Base-by-base conservation (phyloP, 2,329 filamentous ascomycete species). In the Arthrocladium fulminans region DNA sequence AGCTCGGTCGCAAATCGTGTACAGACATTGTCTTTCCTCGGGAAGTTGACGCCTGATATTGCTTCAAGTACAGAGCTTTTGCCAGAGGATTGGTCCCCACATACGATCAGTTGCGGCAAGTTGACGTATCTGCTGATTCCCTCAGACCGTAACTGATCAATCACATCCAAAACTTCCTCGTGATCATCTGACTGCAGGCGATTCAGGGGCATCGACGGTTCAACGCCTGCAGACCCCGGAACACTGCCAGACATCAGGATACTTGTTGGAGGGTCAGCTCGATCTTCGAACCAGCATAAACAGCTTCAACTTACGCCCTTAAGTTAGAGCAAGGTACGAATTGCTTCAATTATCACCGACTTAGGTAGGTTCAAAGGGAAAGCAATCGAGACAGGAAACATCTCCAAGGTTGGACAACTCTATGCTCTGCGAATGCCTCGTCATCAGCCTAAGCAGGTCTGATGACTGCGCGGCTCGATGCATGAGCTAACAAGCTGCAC, bases 111-210 rank as follows among this genome's bases (percentile, higher is more conserved):
- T 38, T 63, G 60, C 8, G 60, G 60, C 3, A 63, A 62, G 32
- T 72, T 62, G 19, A 76, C 65, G 10, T 74, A 67, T 2, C 61
- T 69, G 7, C 63, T 70, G 2, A 74, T 65, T 1, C 77, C 75
- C 9, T 71, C 67, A 2, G 67, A 66, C 3, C 74, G 71, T 0
- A 83, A 63, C 0, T 67, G 65, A 54, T 80, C 73, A 22, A 78
- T 73, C 0, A 71, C 66, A 40, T 80, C 70, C n/a, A n/a, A n/a
- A n/a, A n/a, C n/a, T n/a, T n/a, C n/a, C n/a, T n/a, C n/a, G n/a
- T n/a, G n/a, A n/a, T n/a, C n/a, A n/a, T n/a, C n/a, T n/a, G n/a
- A n/a, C n/a, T n/a, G n/a, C n/a, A n/a, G n/a, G n/a, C n/a, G n/a
- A n/a, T n/a, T n/a, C n/a, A n/a, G n/a, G n/a, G n/a, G n/a, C n/a